Conservation (phyloP, 495 filamentous ascomycete species). For the Penicillium paradoxum region DNA sequence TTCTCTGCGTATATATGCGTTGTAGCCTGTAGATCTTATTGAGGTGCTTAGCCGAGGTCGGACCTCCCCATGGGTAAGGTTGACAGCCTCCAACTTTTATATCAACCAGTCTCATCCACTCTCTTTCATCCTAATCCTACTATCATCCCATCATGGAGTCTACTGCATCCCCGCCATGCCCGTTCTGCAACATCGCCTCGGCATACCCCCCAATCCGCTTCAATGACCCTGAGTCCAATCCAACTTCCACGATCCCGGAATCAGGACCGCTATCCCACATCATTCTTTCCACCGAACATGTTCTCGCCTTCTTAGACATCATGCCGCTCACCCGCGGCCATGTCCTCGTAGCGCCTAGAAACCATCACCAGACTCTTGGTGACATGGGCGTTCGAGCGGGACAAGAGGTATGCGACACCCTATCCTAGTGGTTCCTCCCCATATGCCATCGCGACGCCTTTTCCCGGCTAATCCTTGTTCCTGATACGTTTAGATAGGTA, state of each 20-base stretch:
- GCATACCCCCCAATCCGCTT: constrained; percentile 40
- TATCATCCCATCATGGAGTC: constrained; percentile 1
- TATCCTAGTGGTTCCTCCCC: background rate
- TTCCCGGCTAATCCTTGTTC: background rate
- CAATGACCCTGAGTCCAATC: constrained; percentile 3
- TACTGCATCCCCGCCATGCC: constrained; percentile 19
- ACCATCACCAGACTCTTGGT: constrained; percentile 64
- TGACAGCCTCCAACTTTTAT: no score
- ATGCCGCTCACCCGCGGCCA: constrained; percentile 78
- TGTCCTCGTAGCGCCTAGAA: constrained; percentile 66
- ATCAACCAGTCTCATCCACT: no score
- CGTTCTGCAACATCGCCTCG: constrained; percentile 39
- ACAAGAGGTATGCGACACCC: constrained; percentile 39
- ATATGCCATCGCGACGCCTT: background rate
- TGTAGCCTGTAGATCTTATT: background rate
- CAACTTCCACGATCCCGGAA: background rate
- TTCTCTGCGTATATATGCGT: background rate
- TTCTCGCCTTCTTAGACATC: constrained; percentile 86
- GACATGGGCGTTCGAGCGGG: constrained; percentile 55
- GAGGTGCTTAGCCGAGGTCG: constrained; percentile 10
- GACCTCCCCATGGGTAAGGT: no score
- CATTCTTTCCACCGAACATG: constrained; percentile 64
- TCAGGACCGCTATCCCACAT: constrained; percentile 52
- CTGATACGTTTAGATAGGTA: constrained; percentile 45
- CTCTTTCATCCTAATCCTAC: no score